phyloP scores from a whole-genome alignment of 129 eudicot genomes.

The Heracleum sosnowskyi region DNA sequence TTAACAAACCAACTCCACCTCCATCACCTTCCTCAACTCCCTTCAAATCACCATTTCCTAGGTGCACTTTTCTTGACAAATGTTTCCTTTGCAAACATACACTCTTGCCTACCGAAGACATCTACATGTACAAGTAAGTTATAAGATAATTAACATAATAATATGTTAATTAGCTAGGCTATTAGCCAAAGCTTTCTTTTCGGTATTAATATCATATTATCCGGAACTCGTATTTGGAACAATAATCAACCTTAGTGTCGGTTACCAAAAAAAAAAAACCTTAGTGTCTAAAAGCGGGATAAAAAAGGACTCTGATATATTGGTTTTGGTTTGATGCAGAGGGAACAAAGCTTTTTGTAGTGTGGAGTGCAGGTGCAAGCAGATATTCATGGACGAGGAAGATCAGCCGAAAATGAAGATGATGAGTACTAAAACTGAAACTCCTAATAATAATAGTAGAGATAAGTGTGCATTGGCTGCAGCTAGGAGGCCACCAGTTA shows the following conservation, averaged over 20 bases:
- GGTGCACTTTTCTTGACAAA: conserved; percentile 15
- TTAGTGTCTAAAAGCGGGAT: neutral
- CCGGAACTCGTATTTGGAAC: too few relatives aligned
- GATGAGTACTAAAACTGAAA: neutral
- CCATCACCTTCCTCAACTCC: neutral
- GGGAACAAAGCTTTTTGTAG: conserved; percentile 55
- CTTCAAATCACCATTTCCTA: neutral
- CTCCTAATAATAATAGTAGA: neutral
- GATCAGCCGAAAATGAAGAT: neutral
- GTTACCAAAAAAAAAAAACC: too few relatives aligned
- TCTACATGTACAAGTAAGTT: conserved; percentile 35
- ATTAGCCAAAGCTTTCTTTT: neutral
- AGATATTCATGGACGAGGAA: conserved; percentile 45
- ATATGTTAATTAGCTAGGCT: too few relatives aligned
- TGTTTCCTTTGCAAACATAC: conserved; percentile 22
- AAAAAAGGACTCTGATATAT: neutral
- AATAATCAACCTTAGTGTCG: neutral
- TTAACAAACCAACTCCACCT: neutral
- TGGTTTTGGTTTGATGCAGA: conserved; percentile 16
- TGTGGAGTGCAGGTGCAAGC: conserved; percentile 51
- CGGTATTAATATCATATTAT: too few relatives aligned
- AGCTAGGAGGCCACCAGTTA: conserved; percentile 7
- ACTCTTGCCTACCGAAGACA: conserved; percentile 23
- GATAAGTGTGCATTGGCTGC: conserved; percentile 28
- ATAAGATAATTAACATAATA: too few relatives aligned